A percentile compares a stretch with the other conserved stretches of the same genome.
phyloP scores from a whole-genome alignment of 345 rosid species.

The Cardamine chenopodiifolia region DNA sequence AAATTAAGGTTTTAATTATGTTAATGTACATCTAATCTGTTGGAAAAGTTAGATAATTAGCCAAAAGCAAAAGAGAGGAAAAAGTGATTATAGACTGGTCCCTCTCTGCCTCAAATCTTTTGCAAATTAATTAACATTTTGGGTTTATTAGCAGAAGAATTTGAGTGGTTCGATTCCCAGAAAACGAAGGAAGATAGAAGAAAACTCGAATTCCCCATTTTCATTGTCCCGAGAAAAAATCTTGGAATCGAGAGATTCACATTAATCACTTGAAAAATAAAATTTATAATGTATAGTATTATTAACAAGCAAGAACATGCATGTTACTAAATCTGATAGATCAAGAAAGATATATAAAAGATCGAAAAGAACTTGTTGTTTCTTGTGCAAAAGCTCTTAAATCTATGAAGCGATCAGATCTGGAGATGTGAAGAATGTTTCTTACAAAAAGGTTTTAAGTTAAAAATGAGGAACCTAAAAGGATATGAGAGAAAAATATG shows the following conservation, averaged over 20 bases:
- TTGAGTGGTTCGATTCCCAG: conserved; percentile 13
- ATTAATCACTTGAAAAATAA: not conserved
- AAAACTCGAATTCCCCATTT: conserved; percentile 10
- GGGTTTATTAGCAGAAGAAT: conserved; percentile 10
- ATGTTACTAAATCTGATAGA: conserved; percentile 20
- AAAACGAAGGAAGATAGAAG: conserved; percentile 8
- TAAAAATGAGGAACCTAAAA: conserved; percentile 29
- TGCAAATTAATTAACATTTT: conserved; percentile 3
- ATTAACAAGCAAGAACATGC: conserved; percentile 10
- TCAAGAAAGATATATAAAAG: not conserved
- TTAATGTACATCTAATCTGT: conserved; percentile 24
- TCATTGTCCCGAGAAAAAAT: conserved; percentile 4
- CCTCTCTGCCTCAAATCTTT: conserved; percentile 19
- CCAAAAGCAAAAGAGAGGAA: conserved; percentile 23
- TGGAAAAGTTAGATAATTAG: conserved; percentile 25
- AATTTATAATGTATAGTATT: not conserved
- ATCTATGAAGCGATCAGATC: conserved; percentile 35
- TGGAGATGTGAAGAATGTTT: conserved; percentile 30
- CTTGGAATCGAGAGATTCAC: not conserved
- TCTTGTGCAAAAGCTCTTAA: conserved; percentile 25
- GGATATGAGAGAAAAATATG: not conserved
- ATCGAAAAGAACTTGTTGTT: conserved; percentile 20
- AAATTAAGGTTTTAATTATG: conserved; percentile 22
- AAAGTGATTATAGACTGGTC: conserved; percentile 27
- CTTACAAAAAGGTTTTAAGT: no score